These are phyloP conservation scores for Penicillium argentinense DNA, from an alignment of 495 filamentous ascomycete species.

Conservation along the genomic window DNA sequence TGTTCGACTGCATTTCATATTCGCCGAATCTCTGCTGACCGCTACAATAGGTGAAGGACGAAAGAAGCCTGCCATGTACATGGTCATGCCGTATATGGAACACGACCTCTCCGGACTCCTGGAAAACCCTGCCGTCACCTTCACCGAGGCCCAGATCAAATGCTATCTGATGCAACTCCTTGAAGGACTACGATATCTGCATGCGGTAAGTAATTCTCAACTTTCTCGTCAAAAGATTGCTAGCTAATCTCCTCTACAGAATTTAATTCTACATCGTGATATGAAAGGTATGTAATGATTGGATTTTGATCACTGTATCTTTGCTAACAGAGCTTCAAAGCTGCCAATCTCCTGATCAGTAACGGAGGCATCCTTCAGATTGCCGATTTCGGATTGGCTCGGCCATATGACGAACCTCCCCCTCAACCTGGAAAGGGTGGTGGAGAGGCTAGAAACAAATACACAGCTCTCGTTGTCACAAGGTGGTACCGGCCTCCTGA, in stretches of 20 bases:
- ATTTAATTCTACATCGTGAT: slow-evolving; percentile 87
- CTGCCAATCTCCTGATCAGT: slow-evolving; percentile 94
- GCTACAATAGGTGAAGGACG: slow-evolving; percentile 61
- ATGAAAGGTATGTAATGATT: slow-evolving; percentile 69
- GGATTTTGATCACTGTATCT: not conserved
- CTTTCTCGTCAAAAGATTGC: not conserved
- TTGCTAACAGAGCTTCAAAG: slow-evolving; percentile 43
- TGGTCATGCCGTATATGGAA: slow-evolving; percentile 99
- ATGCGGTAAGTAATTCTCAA: slow-evolving; percentile 54
- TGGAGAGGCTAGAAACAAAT: slow-evolving; percentile 84
- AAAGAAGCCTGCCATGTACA: slow-evolving; percentile 89
- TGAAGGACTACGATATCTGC: slow-evolving; percentile 84
- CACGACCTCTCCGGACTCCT: slow-evolving; percentile 95
- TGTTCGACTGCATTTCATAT: too few relatives aligned
- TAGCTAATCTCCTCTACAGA: slow-evolving; percentile 36
- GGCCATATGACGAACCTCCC: slow-evolving; percentile 85
- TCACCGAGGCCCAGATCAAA: slow-evolving; percentile 90
- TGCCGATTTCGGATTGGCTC: slow-evolving; percentile 92
- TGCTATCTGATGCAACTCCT: slow-evolving; percentile 96
- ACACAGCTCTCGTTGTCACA: slow-evolving; percentile 93
- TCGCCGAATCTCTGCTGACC: slow-evolving; percentile 7
- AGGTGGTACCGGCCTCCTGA: slow-evolving; percentile 97
- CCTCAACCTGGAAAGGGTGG: slow-evolving; percentile 78
- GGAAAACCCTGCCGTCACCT: slow-evolving; percentile 86
- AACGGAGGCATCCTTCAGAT: slow-evolving; percentile 94